phyloP scores from a whole-genome alignment of 345 rosid species.

The Syzygium grande region DNA sequence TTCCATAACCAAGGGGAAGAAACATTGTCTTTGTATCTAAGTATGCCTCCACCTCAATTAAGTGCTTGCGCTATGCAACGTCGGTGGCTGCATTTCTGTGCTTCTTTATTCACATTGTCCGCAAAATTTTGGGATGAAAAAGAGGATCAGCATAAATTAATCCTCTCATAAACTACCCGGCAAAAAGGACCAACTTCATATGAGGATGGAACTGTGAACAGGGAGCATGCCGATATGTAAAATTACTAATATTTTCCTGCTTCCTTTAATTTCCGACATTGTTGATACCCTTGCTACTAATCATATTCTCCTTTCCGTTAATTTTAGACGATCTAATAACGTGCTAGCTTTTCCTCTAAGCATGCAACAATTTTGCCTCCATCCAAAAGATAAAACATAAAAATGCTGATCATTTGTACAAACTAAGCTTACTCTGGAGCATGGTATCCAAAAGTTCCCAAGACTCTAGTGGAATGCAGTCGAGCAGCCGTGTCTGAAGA shows the following conservation, averaged over 20 bases:
- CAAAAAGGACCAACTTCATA: too few relatives aligned
- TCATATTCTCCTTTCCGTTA: too few relatives aligned
- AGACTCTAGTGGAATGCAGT: conserved; percentile 85
- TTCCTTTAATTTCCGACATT: neutral
- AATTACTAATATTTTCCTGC: neutral
- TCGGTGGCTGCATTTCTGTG: too few relatives aligned
- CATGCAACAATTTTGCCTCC: neutral
- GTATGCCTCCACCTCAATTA: too few relatives aligned
- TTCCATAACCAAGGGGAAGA: neutral
- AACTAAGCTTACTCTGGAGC: conserved; percentile 70
- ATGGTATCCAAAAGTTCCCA: conserved; percentile 97
- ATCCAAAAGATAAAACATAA: neutral
- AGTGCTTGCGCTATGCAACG: too few relatives aligned
- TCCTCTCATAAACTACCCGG: too few relatives aligned
- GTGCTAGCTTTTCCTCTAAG: neutral
- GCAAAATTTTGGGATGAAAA: too few relatives aligned
- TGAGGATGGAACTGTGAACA: too few relatives aligned
- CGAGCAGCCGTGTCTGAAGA: conserved; percentile 88
- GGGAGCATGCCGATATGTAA: neutral
- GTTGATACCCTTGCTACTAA: too few relatives aligned
- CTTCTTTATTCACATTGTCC: too few relatives aligned
- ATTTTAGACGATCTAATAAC: too few relatives aligned
- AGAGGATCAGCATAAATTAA: too few relatives aligned
- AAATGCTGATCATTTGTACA: neutral
- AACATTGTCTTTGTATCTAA: neutral